Evolutionary conservation across 352 stramenopile genomes (phyloP).

Genomic region (Pythium apleroticum): DNA sequence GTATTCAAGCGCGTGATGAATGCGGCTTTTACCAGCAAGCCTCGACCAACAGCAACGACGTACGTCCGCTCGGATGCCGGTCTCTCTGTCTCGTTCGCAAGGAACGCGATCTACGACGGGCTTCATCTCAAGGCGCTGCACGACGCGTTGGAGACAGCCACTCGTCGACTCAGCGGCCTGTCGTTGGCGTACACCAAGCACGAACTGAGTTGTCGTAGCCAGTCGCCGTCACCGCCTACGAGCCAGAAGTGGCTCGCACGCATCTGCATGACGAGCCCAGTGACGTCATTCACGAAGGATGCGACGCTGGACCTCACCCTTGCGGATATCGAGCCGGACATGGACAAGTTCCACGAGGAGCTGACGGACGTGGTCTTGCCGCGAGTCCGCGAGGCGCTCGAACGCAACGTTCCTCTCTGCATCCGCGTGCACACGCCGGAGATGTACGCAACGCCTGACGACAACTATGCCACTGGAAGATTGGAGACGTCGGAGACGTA

Average conservation of each 20-base stretch:
- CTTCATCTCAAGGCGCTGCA: conserved; percentile 2
- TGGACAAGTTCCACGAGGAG: neutral
- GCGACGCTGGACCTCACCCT: neutral
- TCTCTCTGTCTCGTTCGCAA: neutral
- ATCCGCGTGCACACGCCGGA: neutral
- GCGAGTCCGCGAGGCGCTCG: neutral
- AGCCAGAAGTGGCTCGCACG: conserved; percentile 1
- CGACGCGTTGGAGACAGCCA: neutral
- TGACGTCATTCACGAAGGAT: conserved; percentile 2
- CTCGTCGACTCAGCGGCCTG: neutral
- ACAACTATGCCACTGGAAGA: too few relatives aligned
- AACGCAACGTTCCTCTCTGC: neutral
- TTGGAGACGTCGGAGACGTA: too few relatives aligned
- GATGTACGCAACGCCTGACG: too few relatives aligned
- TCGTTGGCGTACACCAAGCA: neutral
- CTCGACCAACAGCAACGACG: neutral
- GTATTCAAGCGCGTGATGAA: neutral
- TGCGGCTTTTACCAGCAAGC: neutral
- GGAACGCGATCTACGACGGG: conserved; percentile 3
- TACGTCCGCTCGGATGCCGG: neutral
- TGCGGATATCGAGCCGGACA: neutral
- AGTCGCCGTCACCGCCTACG: too few relatives aligned
- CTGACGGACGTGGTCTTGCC: neutral
- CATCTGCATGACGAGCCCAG: conserved; percentile 3
- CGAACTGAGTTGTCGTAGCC: too few relatives aligned